Percentiles rank a stretch among this genome's conserved stretches.
Conservation (phyloP, 192 early-diverging fungal species). For the Piromyces sp. region DNA sequence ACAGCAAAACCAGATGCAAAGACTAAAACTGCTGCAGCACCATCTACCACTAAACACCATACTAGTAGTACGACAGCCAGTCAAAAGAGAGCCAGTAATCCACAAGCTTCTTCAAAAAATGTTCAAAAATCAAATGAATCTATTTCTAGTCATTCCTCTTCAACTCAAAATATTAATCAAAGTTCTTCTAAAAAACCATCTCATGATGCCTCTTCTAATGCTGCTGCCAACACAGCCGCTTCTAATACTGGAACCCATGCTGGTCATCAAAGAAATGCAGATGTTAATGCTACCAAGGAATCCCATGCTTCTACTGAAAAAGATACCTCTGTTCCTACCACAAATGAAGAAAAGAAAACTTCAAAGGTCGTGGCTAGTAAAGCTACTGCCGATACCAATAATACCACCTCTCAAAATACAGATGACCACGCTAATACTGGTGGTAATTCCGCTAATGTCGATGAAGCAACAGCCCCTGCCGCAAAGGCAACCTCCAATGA, state of each 20-base stretch:
- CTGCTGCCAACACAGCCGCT: neutral
- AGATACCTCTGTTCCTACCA: neutral
- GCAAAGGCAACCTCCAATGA: too few species aligned
- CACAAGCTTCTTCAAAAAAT: conserved; percentile 2
- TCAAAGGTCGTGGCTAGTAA: neutral
- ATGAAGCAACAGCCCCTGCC: too few species aligned
- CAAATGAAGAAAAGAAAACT: neutral
- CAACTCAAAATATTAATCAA: neutral
- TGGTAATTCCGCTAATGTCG: neutral
- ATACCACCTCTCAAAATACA: too few species aligned
- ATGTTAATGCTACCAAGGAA: neutral
- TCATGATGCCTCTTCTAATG: neutral
- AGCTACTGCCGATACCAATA: neutral
- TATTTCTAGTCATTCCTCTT: neutral
- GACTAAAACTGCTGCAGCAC: neutral
- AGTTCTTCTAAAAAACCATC: neutral
- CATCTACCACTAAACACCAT: neutral
- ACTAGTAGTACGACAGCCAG: neutral
- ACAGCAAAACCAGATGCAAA: neutral
- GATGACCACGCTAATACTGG: too few species aligned
- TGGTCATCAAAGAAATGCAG: neutral
- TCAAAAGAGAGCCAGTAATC: conserved; percentile 3
- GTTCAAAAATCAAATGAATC: neutral
- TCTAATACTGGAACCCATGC: neutral
- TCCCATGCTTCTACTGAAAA: neutral